Base-by-base conservation (phyloP, 345 rosid genomes). In the Rhizophora mangle region DNA sequence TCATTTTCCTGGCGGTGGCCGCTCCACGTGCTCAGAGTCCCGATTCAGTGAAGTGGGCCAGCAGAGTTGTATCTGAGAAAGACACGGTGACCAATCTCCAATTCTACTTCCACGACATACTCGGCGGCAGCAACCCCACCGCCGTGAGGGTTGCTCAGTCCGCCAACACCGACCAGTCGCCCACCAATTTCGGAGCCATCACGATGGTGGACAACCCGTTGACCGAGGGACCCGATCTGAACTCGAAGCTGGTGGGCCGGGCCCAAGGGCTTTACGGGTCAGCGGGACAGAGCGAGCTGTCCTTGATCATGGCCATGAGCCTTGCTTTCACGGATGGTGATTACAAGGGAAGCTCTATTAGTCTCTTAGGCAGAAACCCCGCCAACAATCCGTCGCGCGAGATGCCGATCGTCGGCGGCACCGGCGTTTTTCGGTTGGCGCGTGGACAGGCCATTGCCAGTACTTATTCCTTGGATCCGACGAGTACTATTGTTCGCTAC, bases 221-320 rank as follows among this genome's bases (percentile, higher is more conserved):
- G n/a, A 67, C 70, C 8, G 51, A n/a, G 6, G 15, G 47, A 34
- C 51, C 70, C 20, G n/a, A n/a, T 56, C 61, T 55, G 4, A 60
- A 37, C n/a, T 68, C 72, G 16, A 68, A 47, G 27, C 32, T 68
- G 5, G 22, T 68, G 11, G 72, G 64, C 16, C 54, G 72, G 18
- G 72, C 64, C 7, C 72, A 68, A 27, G 72, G 72, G 63, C 22
- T 68, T 9, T 68, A 68, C 47, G 72, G 52, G 6, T 37, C n/a
- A 8, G 29, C 72, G 5, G 60, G 63, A 10, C 63, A 46, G 20
- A 47, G 46, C 20, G 64, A 26, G 26, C 1, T 58, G 6, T 37
- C 54, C 36, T 55, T 68, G 13, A 62, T 43, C 21, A 68, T 68
- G 72, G 46, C 56, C 6, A 4, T 68, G 9, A 68, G 32, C 19